These are phyloP conservation scores for Diaporthe nobilis DNA, from an alignment of 2,329 filamentous ascomycete genomes.

Conservation along the genomic window DNA sequence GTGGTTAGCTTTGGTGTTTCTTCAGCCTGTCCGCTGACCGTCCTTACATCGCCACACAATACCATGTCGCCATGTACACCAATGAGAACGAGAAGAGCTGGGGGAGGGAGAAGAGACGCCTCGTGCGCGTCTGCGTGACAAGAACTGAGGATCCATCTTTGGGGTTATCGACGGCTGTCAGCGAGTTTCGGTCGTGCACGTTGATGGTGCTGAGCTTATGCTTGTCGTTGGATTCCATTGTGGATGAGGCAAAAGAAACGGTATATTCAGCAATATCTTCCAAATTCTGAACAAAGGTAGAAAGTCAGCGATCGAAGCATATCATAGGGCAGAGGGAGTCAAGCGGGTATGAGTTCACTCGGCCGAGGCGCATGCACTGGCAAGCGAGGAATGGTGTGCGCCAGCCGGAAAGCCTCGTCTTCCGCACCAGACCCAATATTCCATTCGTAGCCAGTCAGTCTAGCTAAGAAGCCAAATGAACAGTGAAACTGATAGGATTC, in stretches of 20 bases:
- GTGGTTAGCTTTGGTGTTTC: conserved; percentile 52
- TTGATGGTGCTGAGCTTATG: background rate
- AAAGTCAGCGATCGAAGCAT: background rate
- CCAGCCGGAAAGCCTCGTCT: background rate
- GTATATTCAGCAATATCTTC: background rate
- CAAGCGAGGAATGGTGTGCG: background rate
- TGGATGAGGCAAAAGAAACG: accelerated
- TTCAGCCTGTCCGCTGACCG: conserved; percentile 40
- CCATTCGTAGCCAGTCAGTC: background rate
- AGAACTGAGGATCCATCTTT: background rate
- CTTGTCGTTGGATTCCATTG: background rate
- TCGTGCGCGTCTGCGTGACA: conserved; percentile 11
- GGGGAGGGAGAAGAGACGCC: conserved; percentile 25
- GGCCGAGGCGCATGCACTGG: background rate
- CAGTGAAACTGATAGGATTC: background rate
- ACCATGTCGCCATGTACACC: conserved; percentile 29
- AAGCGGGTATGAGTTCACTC: background rate
- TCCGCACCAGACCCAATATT: background rate
- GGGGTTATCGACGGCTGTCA: background rate
- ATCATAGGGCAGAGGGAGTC: background rate
- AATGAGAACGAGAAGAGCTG: conserved; percentile 34
- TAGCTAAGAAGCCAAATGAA: background rate
- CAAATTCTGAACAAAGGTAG: conserved; percentile 38
- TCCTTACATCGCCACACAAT: background rate
- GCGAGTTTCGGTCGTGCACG: background rate